Base-by-base conservation (phyloP, 371 early-diverging fungal species). In the Basidiobolus meristosporus region DNA sequence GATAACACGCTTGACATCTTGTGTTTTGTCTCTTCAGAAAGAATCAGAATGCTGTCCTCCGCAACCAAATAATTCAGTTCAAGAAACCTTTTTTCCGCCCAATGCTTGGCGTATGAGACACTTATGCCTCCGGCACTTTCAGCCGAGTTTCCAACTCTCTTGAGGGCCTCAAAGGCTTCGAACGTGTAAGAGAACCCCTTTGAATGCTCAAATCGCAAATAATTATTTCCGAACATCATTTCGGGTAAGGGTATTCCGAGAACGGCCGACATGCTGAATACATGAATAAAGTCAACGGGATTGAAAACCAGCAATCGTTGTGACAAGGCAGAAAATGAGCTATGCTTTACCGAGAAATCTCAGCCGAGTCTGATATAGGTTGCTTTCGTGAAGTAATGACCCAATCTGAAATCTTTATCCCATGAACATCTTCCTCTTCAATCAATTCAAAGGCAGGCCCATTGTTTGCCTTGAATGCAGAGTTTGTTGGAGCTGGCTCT, bases 161-260 rank as follows among this genome's bases (percentile, higher is more conserved):
- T 58, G 37, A 92, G 59, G 3, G 89, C 89, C 47, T 85, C 82
- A 23, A 76, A 51, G 0, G 90, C 79, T 16, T 56, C 58, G 46
- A 85, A 77, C 12, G 47, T 46, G 3, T 79, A 36, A n/a, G 56
- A 36, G 28, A 73, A 51, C 6, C 63, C 70, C 35, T 53, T 44
- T 2, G 36, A 50, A 31, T 70, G 58, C 15, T 53, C 35, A 20
- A 76, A 40, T 3, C 51, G 52, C 16, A 84, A 59, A 41, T 56
- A 54, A 57, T 83, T 90, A 54, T 76, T 73, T 29, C 90, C 89
- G 72, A 92, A 92, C 28, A 85, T 77, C 93, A 90, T 90, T 56
- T 89, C 89, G n/a, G 93, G 90, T 14, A 79, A 64, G 22, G 82
- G 82, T 39, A 88, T 65, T 1, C 70, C 71, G 36, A 83, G 54